Evolutionary conservation across 805 yeast species (phyloP), one percentile per base, ranked within the genome.

Genomic region (Candida gorgasii): DNA sequence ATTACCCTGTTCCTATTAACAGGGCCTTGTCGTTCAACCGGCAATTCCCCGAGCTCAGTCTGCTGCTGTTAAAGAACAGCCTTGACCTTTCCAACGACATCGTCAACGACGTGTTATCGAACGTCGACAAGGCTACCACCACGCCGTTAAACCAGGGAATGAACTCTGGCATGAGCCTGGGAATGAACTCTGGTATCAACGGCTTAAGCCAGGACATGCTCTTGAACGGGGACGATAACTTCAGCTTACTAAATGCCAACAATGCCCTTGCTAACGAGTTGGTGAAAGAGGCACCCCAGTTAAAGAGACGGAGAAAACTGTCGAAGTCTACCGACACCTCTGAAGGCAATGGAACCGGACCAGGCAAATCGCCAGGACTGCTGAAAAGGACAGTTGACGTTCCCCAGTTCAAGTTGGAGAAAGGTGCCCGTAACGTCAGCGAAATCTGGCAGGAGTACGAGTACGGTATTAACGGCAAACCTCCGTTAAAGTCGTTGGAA

Each of bases 361-460:
- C n/a, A n/a, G n/a, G 15, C 5, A 39, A 40, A 17, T 32, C 38
- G 3, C 44, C 46, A 2, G 22, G 35, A 5, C 15, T 23, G 3
- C 17, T 19, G 26, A 40, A 40, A 23, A 40, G 33, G 29, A n/a
- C 40, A 5, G 18, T 15, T 3, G 53, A 53, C n/a, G 46, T 52
- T 9, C 63, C 59, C 3, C 58, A 55, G 33, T 57, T 48, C 39
- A 57, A 54, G 33, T 33, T 60, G 1, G 63, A 59, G 39, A 53
- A 62, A 40, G 61, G 61, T 39, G 54, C 62, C 5, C 50, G 59
- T 31, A 51, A 76, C 2, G 75, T 77, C 1, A 53, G 64, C 28
- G 82, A 78, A 47, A 72, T 79, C 14, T 79, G 84, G 84, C 66
- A 69, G 48, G 84, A 79, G 54, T 79, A 77, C 45, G 69, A 75